A percentile compares a stretch with the other conserved stretches of the same genome.
These are phyloP conservation scores for Raffaelea arxii DNA, from an alignment of 2,329 filamentous ascomycete genomes.

Conservation along the genomic window DNA sequence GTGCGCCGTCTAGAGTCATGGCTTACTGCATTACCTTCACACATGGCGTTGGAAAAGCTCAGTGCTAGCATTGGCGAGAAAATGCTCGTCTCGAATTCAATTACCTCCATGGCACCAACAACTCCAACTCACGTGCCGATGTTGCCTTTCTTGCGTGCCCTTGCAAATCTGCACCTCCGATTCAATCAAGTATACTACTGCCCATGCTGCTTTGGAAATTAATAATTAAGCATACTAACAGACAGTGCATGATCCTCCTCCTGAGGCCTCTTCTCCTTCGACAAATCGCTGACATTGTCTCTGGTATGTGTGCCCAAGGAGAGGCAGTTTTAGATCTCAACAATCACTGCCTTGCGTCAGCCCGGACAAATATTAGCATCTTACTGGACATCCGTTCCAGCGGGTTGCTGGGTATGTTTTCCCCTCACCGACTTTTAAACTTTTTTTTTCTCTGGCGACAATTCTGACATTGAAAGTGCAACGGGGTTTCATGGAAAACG, in stretches of 20 bases:
- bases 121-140: neutral
- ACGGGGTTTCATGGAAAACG: conserved; percentile 6
- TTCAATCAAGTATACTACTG: conserved; percentile 6
- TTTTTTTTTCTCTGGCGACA: too few species aligned
- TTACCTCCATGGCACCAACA: too few species aligned
- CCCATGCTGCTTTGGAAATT: too few species aligned
- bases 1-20: neutral
- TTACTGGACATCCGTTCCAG: neutral
- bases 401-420: neutral
- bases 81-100: neutral
- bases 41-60: neutral
- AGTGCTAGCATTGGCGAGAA: neutral
- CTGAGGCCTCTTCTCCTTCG: conserved; percentile 4
- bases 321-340: neutral
- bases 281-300: conserved; percentile 1
- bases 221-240: neutral
- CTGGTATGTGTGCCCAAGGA: too few species aligned
- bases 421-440: too few species aligned
- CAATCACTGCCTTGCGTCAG: neutral
- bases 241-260: conserved; percentile 5
- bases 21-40: neutral
- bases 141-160: neutral
- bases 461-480: too few species aligned
- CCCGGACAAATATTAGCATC: conserved; percentile 1
- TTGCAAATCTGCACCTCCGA: conserved; percentile 4